Evolutionary conservation across 306 rosid genomes (phyloP), one percentile per base, ranked within the genome.

Genomic region (Sechiopsis laciniata): DNA sequence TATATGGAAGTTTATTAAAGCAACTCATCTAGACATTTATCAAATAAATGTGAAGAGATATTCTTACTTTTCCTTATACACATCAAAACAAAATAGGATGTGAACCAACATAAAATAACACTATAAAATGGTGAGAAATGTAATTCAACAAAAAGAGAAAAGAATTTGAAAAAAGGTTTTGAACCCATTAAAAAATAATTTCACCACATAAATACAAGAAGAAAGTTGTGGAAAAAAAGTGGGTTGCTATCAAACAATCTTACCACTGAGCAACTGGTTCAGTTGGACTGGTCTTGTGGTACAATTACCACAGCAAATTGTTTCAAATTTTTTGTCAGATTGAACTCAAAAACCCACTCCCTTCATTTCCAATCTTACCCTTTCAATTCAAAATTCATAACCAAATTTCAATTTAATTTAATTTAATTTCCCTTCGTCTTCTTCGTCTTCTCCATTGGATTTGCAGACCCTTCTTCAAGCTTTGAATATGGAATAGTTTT

Each of bases 231-330:
- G 32, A n/a, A 6, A 22, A 58, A 35, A 21, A 22, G 9, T 0
- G 6, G 16, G 50, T 71, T 53, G 50, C 50, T 71, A 52, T 71
- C 62, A 55, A 71, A 71, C 62, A 55, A 52, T 51, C 62, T 26
- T 32, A 32, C 12, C 7, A 54, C 75, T 26, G 37, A 32, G 46
- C 60, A 71, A 22, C 60, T 72, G 53, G 19, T 21, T 68, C 55
- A 68, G 73, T 68, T 68, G 73, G 73, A 46, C 21, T 68, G 73
- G 73, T 68, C 42, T 68, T 48, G 4, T 68, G 32, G 56, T 68
- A 45, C 73, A 48, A 68, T 68, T 68, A 20, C 73, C 73, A 68
- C 40, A 20, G 73, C 73, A 68, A 32, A 20, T 66, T 40, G 72
- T 66, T 66, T 66, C 55, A 68, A 20, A 48, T 20, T 48, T 68